Evolutionary conservation across 495 filamentous ascomycete species (phyloP).

Genomic region (Aspergillus bertholletiae): DNA sequence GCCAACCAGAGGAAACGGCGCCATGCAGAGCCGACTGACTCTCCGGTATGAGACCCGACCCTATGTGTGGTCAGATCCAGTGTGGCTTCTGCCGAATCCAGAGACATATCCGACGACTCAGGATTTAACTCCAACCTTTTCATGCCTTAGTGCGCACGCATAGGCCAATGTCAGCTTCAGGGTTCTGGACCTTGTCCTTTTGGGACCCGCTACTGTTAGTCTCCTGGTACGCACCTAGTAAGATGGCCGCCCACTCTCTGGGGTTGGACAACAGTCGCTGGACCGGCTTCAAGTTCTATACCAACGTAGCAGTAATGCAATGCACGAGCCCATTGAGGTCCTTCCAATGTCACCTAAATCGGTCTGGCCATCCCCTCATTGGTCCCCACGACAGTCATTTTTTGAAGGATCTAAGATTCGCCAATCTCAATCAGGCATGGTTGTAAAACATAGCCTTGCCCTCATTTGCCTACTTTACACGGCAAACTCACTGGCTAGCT

Average conservation of each 20-base stretch:
- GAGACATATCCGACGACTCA: background rate
- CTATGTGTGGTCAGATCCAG: slow-evolving; percentile 12
- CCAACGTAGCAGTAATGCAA: background rate
- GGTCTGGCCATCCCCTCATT: background rate
- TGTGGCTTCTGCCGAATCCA: background rate
- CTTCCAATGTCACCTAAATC: background rate
- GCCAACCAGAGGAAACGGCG: slow-evolving; percentile 11
- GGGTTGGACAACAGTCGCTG: background rate
- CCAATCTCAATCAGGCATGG: background rate
- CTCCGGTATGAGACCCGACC: slow-evolving; percentile 15
- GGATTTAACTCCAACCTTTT: background rate
- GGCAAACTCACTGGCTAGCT: too few relatives aligned
- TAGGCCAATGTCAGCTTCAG: background rate
- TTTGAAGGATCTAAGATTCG: background rate
- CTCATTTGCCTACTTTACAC: too few relatives aligned
- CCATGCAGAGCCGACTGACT: slow-evolving; percentile 5
- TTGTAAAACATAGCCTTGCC: too few relatives aligned
- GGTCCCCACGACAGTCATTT: background rate
- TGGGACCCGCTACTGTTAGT: too few relatives aligned
- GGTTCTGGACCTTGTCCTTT: background rate
- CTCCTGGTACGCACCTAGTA: too few relatives aligned
- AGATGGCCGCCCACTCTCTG: too few relatives aligned
- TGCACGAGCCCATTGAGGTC: background rate
- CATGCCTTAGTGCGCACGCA: background rate
- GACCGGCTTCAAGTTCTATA: background rate